A percentile compares a stretch with the other conserved stretches of the same genome.
Conservation (phyloP, 345 rosid species). For the Populus davidiana region DNA sequence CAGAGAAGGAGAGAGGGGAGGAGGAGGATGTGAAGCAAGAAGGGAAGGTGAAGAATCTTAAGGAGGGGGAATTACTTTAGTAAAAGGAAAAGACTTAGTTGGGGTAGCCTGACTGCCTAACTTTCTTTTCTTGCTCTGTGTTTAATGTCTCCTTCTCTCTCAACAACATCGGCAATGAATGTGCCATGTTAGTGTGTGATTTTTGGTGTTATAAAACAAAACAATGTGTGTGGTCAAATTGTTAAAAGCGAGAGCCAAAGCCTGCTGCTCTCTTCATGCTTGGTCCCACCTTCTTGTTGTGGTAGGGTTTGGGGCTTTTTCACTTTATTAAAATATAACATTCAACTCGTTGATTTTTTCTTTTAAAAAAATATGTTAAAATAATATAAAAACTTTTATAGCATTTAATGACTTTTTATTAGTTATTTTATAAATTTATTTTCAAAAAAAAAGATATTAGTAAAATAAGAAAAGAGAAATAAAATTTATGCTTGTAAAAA, state of each 20-base stretch:
- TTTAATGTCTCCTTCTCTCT: neutral
- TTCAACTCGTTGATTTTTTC: too few relatives aligned
- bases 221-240: conserved; percentile 3
- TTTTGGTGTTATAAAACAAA: neutral
- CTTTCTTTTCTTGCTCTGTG: neutral
- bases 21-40: neutral
- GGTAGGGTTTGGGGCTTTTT: neutral
- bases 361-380: too few relatives aligned
- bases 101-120: neutral
- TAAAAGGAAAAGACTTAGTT: conserved; percentile 8
- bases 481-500: too few relatives aligned
- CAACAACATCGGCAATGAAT: neutral
- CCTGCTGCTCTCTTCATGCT: neutral
- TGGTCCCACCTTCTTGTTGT: neutral
- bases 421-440: too few relatives aligned
- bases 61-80: conserved; percentile 9
- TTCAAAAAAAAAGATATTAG: too few relatives aligned
- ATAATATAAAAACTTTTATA: too few relatives aligned
- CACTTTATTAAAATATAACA: too few relatives aligned
- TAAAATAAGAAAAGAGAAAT: too few relatives aligned
- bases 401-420: too few relatives aligned
- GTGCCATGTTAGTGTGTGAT: neutral
- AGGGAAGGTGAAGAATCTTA: neutral
- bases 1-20: neutral
- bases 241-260: neutral